Percentiles rank a stretch among this genome's conserved stretches.
Evolutionary conservation across 768 basidiomycete genomes (phyloP).

Genomic region (Hypholoma fasciculare): DNA sequence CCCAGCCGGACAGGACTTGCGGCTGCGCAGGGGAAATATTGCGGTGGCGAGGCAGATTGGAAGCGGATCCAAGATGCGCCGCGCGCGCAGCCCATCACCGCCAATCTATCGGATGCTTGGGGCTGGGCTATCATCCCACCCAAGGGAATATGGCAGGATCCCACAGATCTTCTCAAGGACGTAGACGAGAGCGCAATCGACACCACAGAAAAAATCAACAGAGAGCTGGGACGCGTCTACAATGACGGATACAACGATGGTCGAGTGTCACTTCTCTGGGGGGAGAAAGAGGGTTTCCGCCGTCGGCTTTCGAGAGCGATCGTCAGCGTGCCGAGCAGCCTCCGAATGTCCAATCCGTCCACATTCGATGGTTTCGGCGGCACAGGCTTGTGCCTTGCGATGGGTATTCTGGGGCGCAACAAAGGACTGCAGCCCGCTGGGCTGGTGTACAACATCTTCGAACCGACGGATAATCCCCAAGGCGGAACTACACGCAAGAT

Average conservation of each 20-base stretch:
- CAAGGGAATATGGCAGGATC: conserved; percentile 5
- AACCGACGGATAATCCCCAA: not conserved
- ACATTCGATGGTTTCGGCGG: conserved; percentile 13
- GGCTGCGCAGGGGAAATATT: not conserved
- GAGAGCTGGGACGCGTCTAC: not conserved
- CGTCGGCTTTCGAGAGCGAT: conserved; percentile 9
- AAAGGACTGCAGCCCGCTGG: conserved; percentile 7
- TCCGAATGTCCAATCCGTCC: conserved; percentile 10
- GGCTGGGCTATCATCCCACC: conserved; percentile 7
- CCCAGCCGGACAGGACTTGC: conserved; percentile 9
- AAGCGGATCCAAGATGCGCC: not conserved
- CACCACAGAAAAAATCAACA: not conserved
- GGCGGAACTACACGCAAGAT: not conserved
- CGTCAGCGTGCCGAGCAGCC: conserved; percentile 10
- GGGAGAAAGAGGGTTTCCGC: conserved; percentile 11
- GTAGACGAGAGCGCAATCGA: not conserved
- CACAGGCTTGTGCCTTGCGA: conserved; percentile 10
- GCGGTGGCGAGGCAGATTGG: not conserved
- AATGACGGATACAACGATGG: conserved; percentile 4
- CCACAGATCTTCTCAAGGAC: not conserved
- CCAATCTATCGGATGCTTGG: conserved; percentile 5
- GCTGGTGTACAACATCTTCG: conserved; percentile 8
- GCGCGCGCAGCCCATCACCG: not conserved
- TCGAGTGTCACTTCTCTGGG: conserved; percentile 11
- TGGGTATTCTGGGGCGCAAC: conserved; percentile 13